Evolutionary conservation across 768 basidiomycete genomes (phyloP), one percentile per base, ranked within the genome.

Genomic region (Boletus insuetus): DNA sequence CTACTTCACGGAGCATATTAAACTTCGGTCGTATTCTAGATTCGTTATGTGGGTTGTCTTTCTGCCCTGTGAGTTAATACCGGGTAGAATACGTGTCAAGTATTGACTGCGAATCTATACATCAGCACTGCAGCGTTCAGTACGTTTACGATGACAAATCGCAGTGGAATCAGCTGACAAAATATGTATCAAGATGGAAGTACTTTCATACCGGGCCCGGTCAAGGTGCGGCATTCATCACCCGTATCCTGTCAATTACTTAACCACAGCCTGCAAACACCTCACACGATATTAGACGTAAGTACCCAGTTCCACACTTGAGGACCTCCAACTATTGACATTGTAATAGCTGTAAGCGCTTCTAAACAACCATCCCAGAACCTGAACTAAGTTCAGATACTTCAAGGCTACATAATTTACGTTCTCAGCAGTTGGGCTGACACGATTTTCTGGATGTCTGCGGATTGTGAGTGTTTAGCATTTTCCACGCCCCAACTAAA

Each of bases 31-130:
- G 10, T 22, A 13, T 31, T 22, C 7, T 26, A 52, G 51, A 45
- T 52, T n/a, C 43, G 51, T 44, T 52, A 52, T 29, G 51, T 17
- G 12, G 51, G 51, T 9, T 52, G 16, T 16, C 24, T 52, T 26
- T 52, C 51, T 5, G 24, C 5, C 4, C 2, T 52, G 51, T 52
- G 26, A 45, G 51, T 45, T 4, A 7, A 43, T 14, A 24, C 24
- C 12, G 29, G 29, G 29, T 14, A 14, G 51, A 24, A 26, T 6
- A 12, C 4, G 2, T 45, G 34, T 43, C 51, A 19, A 12, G 4
- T 11, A 6, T 52, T 37, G 13, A 51, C 31, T 35, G n/a, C 12
- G 4, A 19, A 29, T 38, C 7, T 5, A 7, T 38, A 20, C 7
- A 3, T 4, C 14, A 52, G 51, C 6, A 17, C n/a, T 26, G 5